These are phyloP conservation scores for Citrus hindsii DNA, from an alignment of 345 rosid genomes.

Conservation along the genomic window DNA sequence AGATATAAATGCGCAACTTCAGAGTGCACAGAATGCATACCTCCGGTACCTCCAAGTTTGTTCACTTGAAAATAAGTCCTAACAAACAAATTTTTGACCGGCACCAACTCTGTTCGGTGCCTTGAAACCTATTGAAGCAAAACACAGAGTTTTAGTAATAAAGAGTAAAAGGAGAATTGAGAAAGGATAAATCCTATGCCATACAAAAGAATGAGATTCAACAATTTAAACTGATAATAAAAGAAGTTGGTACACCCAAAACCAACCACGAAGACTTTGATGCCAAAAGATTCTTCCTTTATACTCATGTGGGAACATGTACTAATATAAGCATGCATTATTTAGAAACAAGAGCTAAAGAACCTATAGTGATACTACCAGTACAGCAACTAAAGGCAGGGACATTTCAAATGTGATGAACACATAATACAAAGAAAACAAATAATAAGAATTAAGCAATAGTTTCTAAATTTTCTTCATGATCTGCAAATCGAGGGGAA, in stretches of 20 bases:
- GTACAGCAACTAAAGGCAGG: neutral
- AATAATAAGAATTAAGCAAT: neutral
- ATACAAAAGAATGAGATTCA: neutral
- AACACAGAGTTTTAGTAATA: neutral
- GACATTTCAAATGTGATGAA: neutral
- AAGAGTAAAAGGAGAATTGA: neutral
- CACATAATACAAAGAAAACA: neutral
- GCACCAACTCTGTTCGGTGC: constrained; percentile 42
- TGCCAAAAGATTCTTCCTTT: neutral
- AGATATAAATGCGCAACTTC: neutral
- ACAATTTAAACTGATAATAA: neutral
- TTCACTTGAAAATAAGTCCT: constrained; percentile 39
- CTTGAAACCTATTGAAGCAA: constrained; percentile 45
- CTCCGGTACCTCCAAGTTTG: constrained; percentile 38
- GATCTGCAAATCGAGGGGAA: neutral
- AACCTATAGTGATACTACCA: neutral
- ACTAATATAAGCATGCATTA: neutral
- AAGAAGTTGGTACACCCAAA: neutral
- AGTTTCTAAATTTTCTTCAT: neutral
- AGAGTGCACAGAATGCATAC: constrained; percentile 20
- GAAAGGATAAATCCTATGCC: neutral
- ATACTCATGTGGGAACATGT: neutral
- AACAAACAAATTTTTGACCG: constrained; percentile 35
- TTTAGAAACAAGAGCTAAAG: neutral
- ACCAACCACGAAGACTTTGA: neutral